Evolutionary conservation across 768 basidiomycete genomes (phyloP).

Genomic region (Russula abietina): DNA sequence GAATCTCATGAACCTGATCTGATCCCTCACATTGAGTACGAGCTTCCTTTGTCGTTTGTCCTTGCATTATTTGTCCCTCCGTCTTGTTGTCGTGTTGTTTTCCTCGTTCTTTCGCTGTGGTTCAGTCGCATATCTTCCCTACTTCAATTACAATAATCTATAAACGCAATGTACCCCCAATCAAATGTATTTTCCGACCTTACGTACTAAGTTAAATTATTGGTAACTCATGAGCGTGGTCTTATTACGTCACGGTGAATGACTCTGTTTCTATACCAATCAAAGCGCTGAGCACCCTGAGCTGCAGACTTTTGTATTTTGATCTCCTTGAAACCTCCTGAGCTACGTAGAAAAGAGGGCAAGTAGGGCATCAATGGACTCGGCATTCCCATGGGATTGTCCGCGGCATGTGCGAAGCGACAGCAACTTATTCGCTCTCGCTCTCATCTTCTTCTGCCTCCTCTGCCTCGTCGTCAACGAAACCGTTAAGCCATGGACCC

Average conservation of each 20-base stretch:
- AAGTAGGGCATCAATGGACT: not conserved
- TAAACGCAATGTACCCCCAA: conserved; percentile 8
- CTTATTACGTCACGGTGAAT: not conserved
- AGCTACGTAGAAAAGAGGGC: no score
- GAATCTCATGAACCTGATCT: not conserved
- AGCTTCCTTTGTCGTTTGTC: not conserved
- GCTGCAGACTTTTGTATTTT: no score
- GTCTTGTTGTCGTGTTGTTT: not conserved
- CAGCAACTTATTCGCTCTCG: conserved; percentile 20
- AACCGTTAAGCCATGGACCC: conserved; percentile 27
- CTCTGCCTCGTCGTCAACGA: conserved; percentile 61
- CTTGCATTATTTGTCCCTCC: conserved; percentile 1
- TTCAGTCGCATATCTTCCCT: not conserved
- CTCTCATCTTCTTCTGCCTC: conserved; percentile 43
- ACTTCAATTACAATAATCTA: not conserved
- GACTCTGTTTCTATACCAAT: not conserved
- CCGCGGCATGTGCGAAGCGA: not conserved
- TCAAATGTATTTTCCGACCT: not conserved
- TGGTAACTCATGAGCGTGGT: not conserved
- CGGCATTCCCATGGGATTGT: not conserved
- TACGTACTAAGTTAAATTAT: conserved; percentile 1
- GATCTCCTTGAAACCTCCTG: no score
- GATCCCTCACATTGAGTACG: not conserved
- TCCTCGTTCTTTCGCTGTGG: not conserved
- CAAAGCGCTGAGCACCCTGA: no score